Percentiles rank a stretch among this genome's conserved stretches.
phyloP scores from a whole-genome alignment of 257 asterid genomes.

The Capsicum rhomboideum region DNA sequence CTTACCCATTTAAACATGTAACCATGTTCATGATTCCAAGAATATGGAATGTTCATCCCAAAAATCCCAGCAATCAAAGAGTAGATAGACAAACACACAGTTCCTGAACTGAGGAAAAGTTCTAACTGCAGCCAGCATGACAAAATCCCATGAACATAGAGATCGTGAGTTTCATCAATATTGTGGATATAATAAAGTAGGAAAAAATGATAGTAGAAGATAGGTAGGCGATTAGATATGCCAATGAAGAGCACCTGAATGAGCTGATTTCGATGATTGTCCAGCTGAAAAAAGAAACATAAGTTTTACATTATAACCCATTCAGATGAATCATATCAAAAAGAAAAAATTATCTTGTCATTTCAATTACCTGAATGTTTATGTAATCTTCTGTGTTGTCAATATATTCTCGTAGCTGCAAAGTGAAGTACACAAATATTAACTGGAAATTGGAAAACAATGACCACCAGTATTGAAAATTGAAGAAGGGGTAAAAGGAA shows the following conservation, averaged over 20 bases:
- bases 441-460: neutral
- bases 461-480: neutral
- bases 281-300: conserved; percentile 49
- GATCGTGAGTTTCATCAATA: neutral
- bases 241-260: conserved; percentile 54
- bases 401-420: conserved; percentile 84
- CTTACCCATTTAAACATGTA: conserved; percentile 92
- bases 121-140: conserved; percentile 53
- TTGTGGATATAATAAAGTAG: neutral
- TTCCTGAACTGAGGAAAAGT: conserved; percentile 83
- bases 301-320: neutral
- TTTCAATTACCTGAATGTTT: conserved; percentile 66
- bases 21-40: conserved; percentile 50
- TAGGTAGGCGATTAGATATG: neutral
- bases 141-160: neutral
- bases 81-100: conserved; percentile 47
- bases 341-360: neutral
- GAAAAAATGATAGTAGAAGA: neutral
- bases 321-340: neutral
- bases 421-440: neutral
- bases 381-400: conserved; percentile 95
- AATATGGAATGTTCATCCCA: conserved; percentile 89
- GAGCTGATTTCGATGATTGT: conserved; percentile 90
- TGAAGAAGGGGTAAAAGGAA: neutral
- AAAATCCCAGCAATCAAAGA: conserved; percentile 67